Evolutionary conservation across 345 rosid species (phyloP).

Genomic region (Acer campestre): DNA sequence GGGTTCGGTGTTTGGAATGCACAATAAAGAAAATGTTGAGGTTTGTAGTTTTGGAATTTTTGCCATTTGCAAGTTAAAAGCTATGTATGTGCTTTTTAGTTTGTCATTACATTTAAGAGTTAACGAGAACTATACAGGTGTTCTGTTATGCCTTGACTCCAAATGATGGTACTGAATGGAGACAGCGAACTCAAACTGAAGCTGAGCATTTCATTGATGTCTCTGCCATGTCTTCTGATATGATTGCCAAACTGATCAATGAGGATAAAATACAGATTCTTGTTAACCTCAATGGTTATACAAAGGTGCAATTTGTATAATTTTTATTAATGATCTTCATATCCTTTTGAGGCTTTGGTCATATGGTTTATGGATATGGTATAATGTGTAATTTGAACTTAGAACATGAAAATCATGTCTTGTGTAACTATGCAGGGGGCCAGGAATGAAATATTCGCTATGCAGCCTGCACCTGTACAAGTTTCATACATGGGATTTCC

Average conservation of each 20-base stretch:
- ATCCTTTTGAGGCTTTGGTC: not conserved
- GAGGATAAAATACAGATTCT: conserved; percentile 90
- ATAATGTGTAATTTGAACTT: not conserved
- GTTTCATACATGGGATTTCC: conserved; percentile 99
- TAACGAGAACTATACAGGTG: conserved; percentile 47
- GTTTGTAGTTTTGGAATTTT: conserved; percentile 38
- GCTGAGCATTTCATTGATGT: conserved; percentile 94
- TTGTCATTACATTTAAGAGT: conserved; percentile 17
- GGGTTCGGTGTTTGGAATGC: conserved; percentile 99
- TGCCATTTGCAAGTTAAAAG: not conserved
- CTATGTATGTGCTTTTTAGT: not conserved
- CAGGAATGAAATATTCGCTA: conserved; percentile 94
- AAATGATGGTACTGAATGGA: conserved; percentile 97
- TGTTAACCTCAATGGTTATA: conserved; percentile 92
- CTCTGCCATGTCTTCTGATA: conserved; percentile 85
- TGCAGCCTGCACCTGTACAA: conserved; percentile 98
- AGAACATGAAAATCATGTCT: not conserved
- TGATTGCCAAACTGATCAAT: conserved; percentile 80
- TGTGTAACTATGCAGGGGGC: conserved; percentile 69
- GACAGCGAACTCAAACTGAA: conserved; percentile 85
- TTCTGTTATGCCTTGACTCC: conserved; percentile 96
- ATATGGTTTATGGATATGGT: not conserved
- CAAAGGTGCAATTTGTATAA: conserved; percentile 55
- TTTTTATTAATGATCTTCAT: not conserved
- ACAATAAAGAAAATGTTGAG: conserved; percentile 83